phyloP scores from a whole-genome alignment of 2,329 filamentous ascomycete species.

The Curvularia eragrostidis region DNA sequence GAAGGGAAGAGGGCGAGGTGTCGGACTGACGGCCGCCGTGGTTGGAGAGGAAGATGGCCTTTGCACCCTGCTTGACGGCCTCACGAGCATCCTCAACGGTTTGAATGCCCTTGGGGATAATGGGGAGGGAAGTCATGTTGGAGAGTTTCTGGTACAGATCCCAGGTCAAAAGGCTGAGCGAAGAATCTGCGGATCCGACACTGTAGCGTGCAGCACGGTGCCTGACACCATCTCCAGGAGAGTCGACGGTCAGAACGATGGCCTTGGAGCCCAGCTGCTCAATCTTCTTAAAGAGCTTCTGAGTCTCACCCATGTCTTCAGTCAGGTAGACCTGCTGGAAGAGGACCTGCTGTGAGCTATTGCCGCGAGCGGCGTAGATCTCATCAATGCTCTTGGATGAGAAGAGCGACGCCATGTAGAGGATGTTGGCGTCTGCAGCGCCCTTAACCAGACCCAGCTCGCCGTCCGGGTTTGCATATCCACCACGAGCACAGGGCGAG shows the following conservation, averaged over 20 bases:
- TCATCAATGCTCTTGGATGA: conserved; percentile 37
- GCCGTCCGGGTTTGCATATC: conserved; percentile 55
- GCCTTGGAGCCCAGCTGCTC: conserved; percentile 49
- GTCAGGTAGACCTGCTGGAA: conserved; percentile 53
- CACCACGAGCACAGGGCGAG: conserved; percentile 51
- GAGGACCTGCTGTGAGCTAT: conserved; percentile 38
- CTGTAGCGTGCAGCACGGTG: conserved; percentile 46
- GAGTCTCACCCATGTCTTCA: conserved; percentile 40
- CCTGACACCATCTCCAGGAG: conserved; percentile 49
- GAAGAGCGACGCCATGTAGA: conserved; percentile 57
- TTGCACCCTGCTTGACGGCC: conserved; percentile 46
- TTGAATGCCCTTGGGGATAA: conserved; percentile 52
- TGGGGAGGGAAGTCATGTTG: conserved; percentile 48
- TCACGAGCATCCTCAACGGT: conserved; percentile 50
- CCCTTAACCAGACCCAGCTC: conserved; percentile 61
- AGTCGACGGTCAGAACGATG: conserved; percentile 53
- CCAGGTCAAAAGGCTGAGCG: conserved; percentile 44
- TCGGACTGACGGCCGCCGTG: conserved; percentile 53
- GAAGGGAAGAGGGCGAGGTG: conserved; percentile 69
- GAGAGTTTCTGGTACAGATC: conserved; percentile 45
- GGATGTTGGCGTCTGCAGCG: conserved; percentile 57
- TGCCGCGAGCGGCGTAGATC: conserved; percentile 19
- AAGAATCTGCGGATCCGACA: conserved; percentile 40
- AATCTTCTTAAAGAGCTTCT: conserved; percentile 41
- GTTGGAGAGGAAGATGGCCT: conserved; percentile 52